Conservation (phyloP, 2,329 filamentous ascomycete species). For the Fusarium tupiense region DNA sequence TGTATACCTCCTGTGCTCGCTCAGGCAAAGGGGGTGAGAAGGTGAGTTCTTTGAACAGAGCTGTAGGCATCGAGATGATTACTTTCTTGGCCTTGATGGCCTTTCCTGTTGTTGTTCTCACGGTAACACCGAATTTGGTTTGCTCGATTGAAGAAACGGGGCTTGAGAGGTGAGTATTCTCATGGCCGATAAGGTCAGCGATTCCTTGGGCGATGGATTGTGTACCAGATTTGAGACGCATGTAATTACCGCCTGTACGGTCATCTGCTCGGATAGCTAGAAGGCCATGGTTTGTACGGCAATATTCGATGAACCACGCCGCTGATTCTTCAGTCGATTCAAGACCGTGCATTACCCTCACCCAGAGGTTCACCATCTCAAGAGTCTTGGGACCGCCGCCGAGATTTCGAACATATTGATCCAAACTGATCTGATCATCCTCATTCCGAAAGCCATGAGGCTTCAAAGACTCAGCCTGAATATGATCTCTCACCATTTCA, state of each 20-base stretch:
- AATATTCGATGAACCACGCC: constrained; percentile 52
- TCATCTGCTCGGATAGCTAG: constrained; percentile 50
- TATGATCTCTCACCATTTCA: constrained; percentile 48
- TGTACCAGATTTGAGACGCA: constrained; percentile 44
- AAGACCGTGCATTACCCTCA: constrained; percentile 50
- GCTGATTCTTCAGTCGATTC: constrained; percentile 50
- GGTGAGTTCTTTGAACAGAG: constrained; percentile 56
- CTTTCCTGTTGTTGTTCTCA: constrained; percentile 37
- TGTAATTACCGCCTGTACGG: constrained; percentile 48
- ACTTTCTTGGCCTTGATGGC: constrained; percentile 50
- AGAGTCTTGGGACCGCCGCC: constrained; percentile 45
- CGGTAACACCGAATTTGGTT: constrained; percentile 7
- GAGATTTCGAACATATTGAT: constrained; percentile 49
- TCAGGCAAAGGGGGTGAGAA: constrained; percentile 57
- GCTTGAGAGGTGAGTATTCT: constrained; percentile 19
- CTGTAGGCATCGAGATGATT: constrained; percentile 60
- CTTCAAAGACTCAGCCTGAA: constrained; percentile 47
- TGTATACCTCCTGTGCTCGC: constrained; percentile 47
- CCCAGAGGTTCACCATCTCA: constrained; percentile 51
- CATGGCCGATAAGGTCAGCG: constrained; percentile 41
- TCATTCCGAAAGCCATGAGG: constrained; percentile 26
- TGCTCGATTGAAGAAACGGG: constrained; percentile 42
- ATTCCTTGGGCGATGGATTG: constrained; percentile 42
- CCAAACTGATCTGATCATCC: constrained; percentile 48
- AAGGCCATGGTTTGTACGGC: constrained; percentile 48